Conservation (phyloP, 148 eudicot genomes). For the Drosera capensis region DNA sequence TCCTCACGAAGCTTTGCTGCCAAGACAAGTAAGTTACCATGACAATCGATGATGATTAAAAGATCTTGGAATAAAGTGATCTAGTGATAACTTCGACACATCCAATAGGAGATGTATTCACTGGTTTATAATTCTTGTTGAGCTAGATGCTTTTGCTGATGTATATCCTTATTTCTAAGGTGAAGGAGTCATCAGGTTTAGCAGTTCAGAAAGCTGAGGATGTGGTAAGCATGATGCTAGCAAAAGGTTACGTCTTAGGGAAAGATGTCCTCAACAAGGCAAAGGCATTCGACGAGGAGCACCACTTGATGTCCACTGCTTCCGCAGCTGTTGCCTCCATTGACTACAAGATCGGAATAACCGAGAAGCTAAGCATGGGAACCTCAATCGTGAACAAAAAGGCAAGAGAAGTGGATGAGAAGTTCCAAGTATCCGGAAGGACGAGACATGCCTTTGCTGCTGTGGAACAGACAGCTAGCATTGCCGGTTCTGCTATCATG, state of each 20-base stretch:
- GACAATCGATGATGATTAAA: no score
- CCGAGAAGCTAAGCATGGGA: slow-evolving; percentile 25
- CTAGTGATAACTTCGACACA: no score
- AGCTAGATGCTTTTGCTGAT: no score
- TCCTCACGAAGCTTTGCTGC: slow-evolving; percentile 36
- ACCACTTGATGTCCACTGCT: slow-evolving; percentile 27
- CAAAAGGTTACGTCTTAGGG: slow-evolving; percentile 37
- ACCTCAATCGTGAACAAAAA: slow-evolving; percentile 25
- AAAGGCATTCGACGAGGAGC: slow-evolving; percentile 30
- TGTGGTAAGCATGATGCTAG: slow-evolving; percentile 43
- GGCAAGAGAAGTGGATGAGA: slow-evolving; percentile 27
- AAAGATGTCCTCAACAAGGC: slow-evolving; percentile 39
- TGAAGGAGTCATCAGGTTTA: slow-evolving; percentile 10
- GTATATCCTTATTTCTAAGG: slow-evolving; percentile 6
- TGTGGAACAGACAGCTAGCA: slow-evolving; percentile 37
- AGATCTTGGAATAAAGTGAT: no score
- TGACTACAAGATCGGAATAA: slow-evolving; percentile 29
- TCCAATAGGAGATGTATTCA: no score
- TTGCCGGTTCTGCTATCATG: slow-evolving; percentile 32
- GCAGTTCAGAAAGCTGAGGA: slow-evolving; percentile 38
- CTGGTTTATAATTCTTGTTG: no score
- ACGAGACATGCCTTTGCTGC: slow-evolving; percentile 30
- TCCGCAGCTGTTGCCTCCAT: slow-evolving; percentile 29
- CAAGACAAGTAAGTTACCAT: slow-evolving; percentile 12
- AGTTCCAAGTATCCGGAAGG: slow-evolving; percentile 30